phyloP scores from a whole-genome alignment of 2,329 filamentous ascomycete species.

The Colletotrichum navitas region DNA sequence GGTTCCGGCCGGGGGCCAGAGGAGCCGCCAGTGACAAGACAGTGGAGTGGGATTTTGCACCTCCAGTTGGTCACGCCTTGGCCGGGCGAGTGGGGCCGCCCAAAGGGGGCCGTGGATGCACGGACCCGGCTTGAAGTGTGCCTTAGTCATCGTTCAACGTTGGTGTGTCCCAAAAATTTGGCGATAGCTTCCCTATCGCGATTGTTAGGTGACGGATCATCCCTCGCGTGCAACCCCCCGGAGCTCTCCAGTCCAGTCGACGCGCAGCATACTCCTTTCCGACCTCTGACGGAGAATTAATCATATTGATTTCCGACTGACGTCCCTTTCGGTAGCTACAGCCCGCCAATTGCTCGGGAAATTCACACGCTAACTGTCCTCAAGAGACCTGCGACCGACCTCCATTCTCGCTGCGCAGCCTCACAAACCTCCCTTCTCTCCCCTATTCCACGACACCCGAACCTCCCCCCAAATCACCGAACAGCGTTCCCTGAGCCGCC shows the following conservation, averaged over 20 bases:
- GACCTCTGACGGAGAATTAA: no score
- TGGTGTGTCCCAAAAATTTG: slow-evolving; percentile 40
- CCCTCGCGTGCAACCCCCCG: slow-evolving; percentile 8
- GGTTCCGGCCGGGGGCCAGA: slow-evolving; percentile 19
- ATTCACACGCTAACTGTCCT: neutral
- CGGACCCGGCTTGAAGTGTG: neutral
- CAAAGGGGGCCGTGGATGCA: neutral
- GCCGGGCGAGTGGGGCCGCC: slow-evolving; percentile 12
- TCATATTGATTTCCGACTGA: neutral
- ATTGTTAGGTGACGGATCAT: slow-evolving; percentile 23
- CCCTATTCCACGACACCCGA: neutral
- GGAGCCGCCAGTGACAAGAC: neutral
- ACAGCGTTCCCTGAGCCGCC: neutral
- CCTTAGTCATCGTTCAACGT: slow-evolving; percentile 35
- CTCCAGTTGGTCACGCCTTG: slow-evolving; percentile 12
- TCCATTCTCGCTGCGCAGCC: neutral
- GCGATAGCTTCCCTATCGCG: slow-evolving; percentile 39
- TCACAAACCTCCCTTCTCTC: neutral
- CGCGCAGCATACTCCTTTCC: slow-evolving; percentile 22
- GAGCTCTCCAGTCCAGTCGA: neutral
- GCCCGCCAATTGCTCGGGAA: neutral
- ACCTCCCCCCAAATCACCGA: neutral
- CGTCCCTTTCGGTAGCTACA: neutral
- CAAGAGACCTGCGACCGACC: neutral
- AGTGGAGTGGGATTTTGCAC: neutral